Evolutionary conservation across 2,329 filamentous ascomycete genomes (phyloP).

Genomic region (Malbranchea cinnamomea): DNA sequence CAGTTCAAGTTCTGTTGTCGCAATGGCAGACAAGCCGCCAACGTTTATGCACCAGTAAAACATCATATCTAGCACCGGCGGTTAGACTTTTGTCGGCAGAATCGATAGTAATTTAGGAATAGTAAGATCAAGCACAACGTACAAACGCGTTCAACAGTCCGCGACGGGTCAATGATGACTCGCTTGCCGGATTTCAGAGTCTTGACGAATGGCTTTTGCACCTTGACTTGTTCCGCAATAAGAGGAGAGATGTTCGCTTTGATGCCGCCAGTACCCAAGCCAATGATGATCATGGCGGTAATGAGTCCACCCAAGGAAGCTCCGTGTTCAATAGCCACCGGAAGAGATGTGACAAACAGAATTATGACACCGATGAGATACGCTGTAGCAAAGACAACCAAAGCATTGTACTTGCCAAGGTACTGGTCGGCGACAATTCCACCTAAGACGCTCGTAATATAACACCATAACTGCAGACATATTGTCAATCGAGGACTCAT

Average conservation of each 20-base stretch:
- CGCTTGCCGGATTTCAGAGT: conserved; percentile 33
- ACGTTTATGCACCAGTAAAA: conserved; percentile 63
- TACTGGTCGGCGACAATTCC: conserved; percentile 46
- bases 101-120: not conserved
- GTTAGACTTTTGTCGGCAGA: conserved; percentile 2
- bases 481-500: not conserved
- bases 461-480: conserved; percentile 33
- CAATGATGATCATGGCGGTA: conserved; percentile 45
- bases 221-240: conserved; percentile 51
- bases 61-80: conserved; percentile 42
- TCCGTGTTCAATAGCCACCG: conserved; percentile 34
- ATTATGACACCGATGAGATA: conserved; percentile 44
- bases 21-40: conserved; percentile 52
- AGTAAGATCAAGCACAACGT: conserved; percentile 1
- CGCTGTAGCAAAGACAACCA: conserved; percentile 39
- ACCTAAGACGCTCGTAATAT: conserved; percentile 41
- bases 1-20: conserved; percentile 52
- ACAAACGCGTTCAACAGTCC: conserved; percentile 51
- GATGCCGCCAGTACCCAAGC: conserved; percentile 51
- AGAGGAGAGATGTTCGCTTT: conserved; percentile 48
- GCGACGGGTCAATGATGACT: conserved; percentile 50
- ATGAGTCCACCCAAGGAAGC: conserved; percentile 40
- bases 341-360: conserved; percentile 40
- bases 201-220: conserved; percentile 36
- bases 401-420: conserved; percentile 46